phyloP scores from a whole-genome alignment of 2,329 filamentous ascomycete genomes.

The Pyrenophora tritici-repentis region DNA sequence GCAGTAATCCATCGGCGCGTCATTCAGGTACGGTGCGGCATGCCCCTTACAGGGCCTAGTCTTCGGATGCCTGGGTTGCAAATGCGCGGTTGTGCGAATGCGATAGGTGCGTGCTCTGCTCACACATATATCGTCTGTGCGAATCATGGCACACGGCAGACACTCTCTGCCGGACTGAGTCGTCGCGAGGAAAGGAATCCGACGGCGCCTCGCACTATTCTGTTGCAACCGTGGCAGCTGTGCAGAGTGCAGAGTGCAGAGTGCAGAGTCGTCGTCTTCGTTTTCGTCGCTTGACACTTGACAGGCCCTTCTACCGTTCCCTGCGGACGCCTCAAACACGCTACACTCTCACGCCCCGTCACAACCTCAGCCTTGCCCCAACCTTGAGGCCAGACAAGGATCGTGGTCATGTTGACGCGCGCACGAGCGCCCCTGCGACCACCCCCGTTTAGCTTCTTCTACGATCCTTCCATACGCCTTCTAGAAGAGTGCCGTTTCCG shows the following conservation, averaged over 20 bases:
- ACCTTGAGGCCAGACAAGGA: conserved; percentile 40
- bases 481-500: conserved; percentile 45
- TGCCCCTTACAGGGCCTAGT: conserved; percentile 39
- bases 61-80: conserved; percentile 18
- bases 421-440: conserved; percentile 39
- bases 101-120: conserved; percentile 26
- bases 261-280: too few species aligned
- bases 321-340: conserved; percentile 35
- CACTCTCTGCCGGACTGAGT: conserved; percentile 8
- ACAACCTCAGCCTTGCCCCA: conserved; percentile 45
- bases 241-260: too few species aligned
- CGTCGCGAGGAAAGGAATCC: too few species aligned
- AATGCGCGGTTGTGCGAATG: conserved; percentile 26
- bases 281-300: neutral
- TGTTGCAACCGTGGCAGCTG: too few species aligned
- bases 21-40: conserved; percentile 41
- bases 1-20: conserved; percentile 27
- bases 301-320: neutral
- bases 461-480: conserved; percentile 41
- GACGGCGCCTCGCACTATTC: too few species aligned
- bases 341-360: conserved; percentile 31
- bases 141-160: conserved; percentile 20
- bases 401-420: conserved; percentile 31
- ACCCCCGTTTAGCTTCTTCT: conserved; percentile 38
- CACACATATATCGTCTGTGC: conserved; percentile 18